These are phyloP conservation scores for Malassezia japonica DNA, from an alignment of 1,284 basidiomycete genomes.

Conservation along the genomic window DNA sequence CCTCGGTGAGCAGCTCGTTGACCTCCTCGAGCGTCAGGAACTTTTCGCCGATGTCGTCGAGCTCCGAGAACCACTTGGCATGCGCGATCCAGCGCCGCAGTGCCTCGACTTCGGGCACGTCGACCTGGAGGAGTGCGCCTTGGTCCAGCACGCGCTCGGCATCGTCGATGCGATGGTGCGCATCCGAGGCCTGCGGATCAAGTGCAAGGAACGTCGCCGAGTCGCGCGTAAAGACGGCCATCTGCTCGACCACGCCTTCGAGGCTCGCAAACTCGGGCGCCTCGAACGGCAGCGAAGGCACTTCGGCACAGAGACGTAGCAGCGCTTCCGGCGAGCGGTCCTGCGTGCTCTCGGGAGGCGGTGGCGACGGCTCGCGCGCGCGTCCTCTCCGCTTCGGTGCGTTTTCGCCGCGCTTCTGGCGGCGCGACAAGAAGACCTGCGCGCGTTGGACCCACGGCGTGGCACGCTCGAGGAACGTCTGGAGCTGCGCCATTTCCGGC, in stretches of 20 bases:
- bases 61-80: constrained; percentile 56
- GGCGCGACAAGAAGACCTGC: constrained; percentile 49
- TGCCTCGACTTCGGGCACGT: constrained; percentile 62
- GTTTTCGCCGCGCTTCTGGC: constrained; percentile 48
- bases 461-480: constrained; percentile 67
- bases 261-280: constrained; percentile 62
- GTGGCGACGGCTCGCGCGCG: not conserved
- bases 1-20: constrained; percentile 63
- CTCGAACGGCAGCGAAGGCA: constrained; percentile 68
- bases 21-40: constrained; percentile 35
- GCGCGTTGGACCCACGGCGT: constrained; percentile 72
- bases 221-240: constrained; percentile 57
- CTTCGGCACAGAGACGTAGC: constrained; percentile 58
- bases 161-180: constrained; percentile 51
- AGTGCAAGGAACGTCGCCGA: constrained; percentile 50
- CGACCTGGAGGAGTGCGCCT: constrained; percentile 65
- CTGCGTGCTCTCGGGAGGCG: constrained; percentile 1
- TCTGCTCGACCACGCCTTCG: constrained; percentile 56
- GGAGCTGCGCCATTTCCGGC: constrained; percentile 62
- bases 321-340: constrained; percentile 26
- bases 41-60: constrained; percentile 40
- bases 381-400: constrained; percentile 5
- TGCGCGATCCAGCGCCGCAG: constrained; percentile 67
- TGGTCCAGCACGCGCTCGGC: constrained; percentile 63
- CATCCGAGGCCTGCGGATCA: constrained; percentile 9